Percentiles rank a stretch among this genome's conserved stretches.
Evolutionary conservation across 2,329 filamentous ascomycete genomes (phyloP).

Genomic region (Alternaria sp.): DNA sequence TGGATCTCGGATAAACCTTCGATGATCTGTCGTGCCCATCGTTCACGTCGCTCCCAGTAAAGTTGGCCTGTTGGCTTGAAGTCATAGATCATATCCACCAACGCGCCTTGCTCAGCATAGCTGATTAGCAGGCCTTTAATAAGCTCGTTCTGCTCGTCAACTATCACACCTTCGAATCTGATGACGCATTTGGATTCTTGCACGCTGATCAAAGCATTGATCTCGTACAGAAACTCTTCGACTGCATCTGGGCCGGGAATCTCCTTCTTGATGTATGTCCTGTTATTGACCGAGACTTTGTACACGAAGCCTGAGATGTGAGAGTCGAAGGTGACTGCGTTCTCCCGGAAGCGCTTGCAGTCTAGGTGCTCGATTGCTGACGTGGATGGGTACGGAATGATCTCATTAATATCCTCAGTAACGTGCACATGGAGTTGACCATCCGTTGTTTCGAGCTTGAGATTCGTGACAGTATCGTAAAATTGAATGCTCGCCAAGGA

Average conservation of each 20-base stretch:
- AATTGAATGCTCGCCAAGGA: constrained; percentile 94
- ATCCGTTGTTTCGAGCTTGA: constrained; percentile 89
- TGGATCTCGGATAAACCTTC: constrained; percentile 91
- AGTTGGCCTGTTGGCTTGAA: constrained; percentile 63
- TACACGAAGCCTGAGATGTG: constrained; percentile 98
- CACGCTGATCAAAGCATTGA: constrained; percentile 88
- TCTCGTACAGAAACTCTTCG: constrained; percentile 96
- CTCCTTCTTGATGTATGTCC: constrained; percentile 93
- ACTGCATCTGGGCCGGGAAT: constrained; percentile 95
- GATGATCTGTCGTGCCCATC: constrained; percentile 92
- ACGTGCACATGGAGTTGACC: constrained; percentile 94
- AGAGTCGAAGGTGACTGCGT: constrained; percentile 82
- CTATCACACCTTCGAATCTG: constrained; percentile 84
- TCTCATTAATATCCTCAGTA: constrained; percentile 96
- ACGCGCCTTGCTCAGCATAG: constrained; percentile 84
- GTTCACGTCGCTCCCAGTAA: constrained; percentile 77
- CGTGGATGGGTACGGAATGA: constrained; percentile 82
- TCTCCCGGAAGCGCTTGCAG: constrained; percentile 70
- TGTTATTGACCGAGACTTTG: constrained; percentile 77
- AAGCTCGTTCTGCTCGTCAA: constrained; percentile 75
- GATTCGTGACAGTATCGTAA: constrained; percentile 93
- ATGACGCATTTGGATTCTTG: constrained; percentile 80
- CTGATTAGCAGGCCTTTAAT: constrained; percentile 92
- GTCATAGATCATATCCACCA: constrained; percentile 93
- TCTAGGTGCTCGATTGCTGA: constrained; percentile 77